Conservation (phyloP, 495 filamentous ascomycete genomes). For the Daldinia caldariorum region DNA sequence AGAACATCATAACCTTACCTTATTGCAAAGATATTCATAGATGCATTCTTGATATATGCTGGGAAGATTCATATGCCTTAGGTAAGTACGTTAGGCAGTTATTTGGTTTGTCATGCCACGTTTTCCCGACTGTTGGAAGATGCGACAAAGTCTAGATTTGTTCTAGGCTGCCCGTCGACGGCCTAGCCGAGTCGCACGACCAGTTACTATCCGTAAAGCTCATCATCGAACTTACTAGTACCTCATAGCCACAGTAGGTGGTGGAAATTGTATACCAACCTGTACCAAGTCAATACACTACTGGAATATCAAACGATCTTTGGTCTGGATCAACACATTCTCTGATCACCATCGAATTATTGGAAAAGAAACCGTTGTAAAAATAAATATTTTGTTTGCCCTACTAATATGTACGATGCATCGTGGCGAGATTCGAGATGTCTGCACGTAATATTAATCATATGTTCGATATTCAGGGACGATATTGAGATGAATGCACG, state of each 20-base stretch:
- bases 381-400: neutral
- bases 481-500: slow-evolving; percentile 19
- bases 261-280: neutral
- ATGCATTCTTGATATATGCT: slow-evolving; percentile 26
- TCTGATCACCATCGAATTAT: neutral
- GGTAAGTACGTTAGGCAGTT: too few relatives aligned
- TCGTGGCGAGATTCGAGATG: neutral
- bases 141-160: neutral
- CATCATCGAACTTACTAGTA: neutral
- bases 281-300: too few relatives aligned
- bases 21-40: slow-evolving; percentile 17
- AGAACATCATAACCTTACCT: slow-evolving; percentile 14
- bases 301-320: neutral
- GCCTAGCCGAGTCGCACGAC: slow-evolving; percentile 18
- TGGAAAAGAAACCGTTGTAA: neutral
- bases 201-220: slow-evolving; percentile 26
- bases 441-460: slow-evolving; percentile 21
- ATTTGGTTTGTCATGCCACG: slow-evolving; percentile 32
- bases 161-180: slow-evolving; percentile 24
- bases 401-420: neutral
- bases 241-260: too few relatives aligned
- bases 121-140: slow-evolving; percentile 32
- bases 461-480: slow-evolving; percentile 38
- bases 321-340: neutral
- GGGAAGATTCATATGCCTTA: neutral